phyloP scores from a whole-genome alignment of 805 yeast species.

The Danielia reshetovae region DNA sequence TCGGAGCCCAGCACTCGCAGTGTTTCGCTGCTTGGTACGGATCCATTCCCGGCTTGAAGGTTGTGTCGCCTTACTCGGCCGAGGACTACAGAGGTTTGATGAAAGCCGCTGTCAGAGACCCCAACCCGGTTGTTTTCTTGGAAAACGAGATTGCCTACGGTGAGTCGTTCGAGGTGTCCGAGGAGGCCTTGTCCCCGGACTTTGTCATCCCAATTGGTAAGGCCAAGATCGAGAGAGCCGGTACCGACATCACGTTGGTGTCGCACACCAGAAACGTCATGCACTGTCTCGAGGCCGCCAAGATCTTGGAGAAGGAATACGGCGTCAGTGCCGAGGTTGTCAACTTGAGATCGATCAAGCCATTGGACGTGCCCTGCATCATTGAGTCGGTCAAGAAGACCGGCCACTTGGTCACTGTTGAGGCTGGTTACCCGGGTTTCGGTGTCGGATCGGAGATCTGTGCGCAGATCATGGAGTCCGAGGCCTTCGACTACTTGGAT shows the following conservation, averaged over 20 bases:
- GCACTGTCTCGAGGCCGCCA: conserved; percentile 87
- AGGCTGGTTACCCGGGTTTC: conserved; percentile 96
- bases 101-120: conserved; percentile 97
- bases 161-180: conserved; percentile 83
- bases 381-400: conserved; percentile 91
- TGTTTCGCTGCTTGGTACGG: conserved; percentile 98
- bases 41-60: conserved; percentile 96
- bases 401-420: conserved; percentile 92
- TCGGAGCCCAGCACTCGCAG: conserved; percentile 99
- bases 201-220: conserved; percentile 89
- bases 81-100: conserved; percentile 94
- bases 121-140: conserved; percentile 93
- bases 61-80: conserved; percentile 89
- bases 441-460: conserved; percentile 98
- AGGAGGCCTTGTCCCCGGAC: conserved; percentile 85
- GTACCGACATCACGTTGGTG: conserved; percentile 84
- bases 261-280: conserved; percentile 90
- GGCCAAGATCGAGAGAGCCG: conserved; percentile 93
- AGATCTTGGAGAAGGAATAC: conserved; percentile 73
- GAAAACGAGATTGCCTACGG: conserved; percentile 96
- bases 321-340: conserved; percentile 90
- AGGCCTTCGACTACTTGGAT: conserved; percentile 96
- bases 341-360: conserved; percentile 95
- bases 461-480: conserved; percentile 97
- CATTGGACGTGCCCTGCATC: conserved; percentile 85